Percentiles rank a stretch among this genome's conserved stretches.
These are phyloP conservation scores for Candida easanensis DNA, from an alignment of 805 yeast genomes.

Conservation along the genomic window DNA sequence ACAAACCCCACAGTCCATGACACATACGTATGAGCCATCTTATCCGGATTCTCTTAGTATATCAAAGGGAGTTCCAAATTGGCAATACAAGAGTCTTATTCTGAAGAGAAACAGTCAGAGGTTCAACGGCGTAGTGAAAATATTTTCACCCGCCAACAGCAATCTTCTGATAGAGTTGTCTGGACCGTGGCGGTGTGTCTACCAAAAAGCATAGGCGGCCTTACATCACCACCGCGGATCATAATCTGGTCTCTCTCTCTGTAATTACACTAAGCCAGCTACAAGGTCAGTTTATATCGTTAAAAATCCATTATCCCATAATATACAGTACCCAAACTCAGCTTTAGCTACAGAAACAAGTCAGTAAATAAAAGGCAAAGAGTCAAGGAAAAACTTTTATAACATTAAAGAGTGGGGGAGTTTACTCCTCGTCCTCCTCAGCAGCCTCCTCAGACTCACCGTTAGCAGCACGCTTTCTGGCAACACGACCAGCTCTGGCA, in stretches of 20 bases:
- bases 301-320: slow-evolving; percentile 7
- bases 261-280: too few relatives aligned
- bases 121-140: too few relatives aligned
- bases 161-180: too few relatives aligned
- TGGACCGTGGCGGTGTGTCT: too few relatives aligned
- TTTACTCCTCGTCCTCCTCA: slow-evolving; percentile 65
- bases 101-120: too few relatives aligned
- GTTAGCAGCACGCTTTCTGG: slow-evolving; percentile 66
- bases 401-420: slow-evolving; percentile 8
- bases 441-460: slow-evolving; percentile 63
- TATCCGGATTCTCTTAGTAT: background rate
- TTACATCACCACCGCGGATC: background rate
- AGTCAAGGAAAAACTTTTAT: slow-evolving; percentile 11
- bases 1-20: background rate
- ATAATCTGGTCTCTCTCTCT: background rate
- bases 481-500: slow-evolving; percentile 99
- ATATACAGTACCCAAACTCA: slow-evolving; percentile 7
- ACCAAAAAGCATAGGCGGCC: background rate
- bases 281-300: background rate
- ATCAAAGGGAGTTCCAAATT: too few relatives aligned
- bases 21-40: slow-evolving; percentile 20
- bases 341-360: slow-evolving; percentile 4
- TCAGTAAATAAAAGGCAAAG: slow-evolving; percentile 3
- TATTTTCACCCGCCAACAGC: too few relatives aligned
- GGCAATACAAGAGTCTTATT: too few relatives aligned